phyloP scores from a whole-genome alignment of 495 filamentous ascomycete species.

The Jackrogersella minutella region DNA sequence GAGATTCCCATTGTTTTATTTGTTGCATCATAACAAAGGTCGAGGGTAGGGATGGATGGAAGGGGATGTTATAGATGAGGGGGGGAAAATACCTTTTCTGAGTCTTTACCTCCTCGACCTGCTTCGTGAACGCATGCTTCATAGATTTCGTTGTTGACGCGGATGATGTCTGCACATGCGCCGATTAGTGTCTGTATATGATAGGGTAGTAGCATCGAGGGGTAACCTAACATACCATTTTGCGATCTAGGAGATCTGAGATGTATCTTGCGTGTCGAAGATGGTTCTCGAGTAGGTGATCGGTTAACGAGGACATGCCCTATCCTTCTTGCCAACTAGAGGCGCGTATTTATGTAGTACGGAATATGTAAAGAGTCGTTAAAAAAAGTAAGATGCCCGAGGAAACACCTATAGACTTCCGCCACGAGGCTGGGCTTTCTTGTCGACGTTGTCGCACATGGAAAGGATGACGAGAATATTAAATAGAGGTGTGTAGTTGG shows the following conservation, averaged over 20 bases:
- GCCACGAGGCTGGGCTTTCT: conserved; percentile 15
- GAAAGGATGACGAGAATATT: not conserved
- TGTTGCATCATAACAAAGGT: conserved; percentile 76
- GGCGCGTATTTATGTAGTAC: not conserved
- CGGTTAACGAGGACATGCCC: conserved; percentile 30
- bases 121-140: conserved; percentile 77
- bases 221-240: conserved; percentile 33
- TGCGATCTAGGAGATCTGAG: conserved; percentile 24
- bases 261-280: conserved; percentile 21
- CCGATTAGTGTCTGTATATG: conserved; percentile 2
- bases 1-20: conserved; percentile 99
- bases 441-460: conserved; percentile 9
- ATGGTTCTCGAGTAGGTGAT: conserved; percentile 9
- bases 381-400: conserved; percentile 5
- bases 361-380: not conserved
- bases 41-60: conserved; percentile 19
- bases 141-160: conserved; percentile 71
- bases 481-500: conserved; percentile 4
- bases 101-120: conserved; percentile 83
- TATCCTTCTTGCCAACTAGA: not conserved
- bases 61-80: conserved; percentile 1
- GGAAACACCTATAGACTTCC: conserved; percentile 16
- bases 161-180: conserved; percentile 64
- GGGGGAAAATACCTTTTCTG: conserved; percentile 80
- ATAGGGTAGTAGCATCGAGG: not conserved